Conservation (phyloP, 345 rosid genomes). For the Brassica rapa region DNA sequence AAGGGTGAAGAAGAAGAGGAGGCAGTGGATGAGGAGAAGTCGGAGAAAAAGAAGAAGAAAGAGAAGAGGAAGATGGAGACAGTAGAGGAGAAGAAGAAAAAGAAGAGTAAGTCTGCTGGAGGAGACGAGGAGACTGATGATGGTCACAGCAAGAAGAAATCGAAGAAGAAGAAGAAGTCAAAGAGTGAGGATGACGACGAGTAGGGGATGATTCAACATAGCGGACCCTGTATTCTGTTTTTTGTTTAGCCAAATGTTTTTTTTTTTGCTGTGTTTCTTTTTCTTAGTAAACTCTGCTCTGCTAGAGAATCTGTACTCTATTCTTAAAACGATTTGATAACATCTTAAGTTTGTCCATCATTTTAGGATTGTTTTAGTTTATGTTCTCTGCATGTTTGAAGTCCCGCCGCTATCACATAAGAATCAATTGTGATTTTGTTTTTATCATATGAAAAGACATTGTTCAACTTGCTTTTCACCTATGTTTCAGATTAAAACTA, state of each 20-base stretch:
- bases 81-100: slow-evolving; percentile 33
- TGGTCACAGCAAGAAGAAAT: slow-evolving; percentile 36
- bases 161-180: slow-evolving; percentile 41
- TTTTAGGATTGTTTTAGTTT: background rate
- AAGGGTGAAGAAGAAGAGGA: slow-evolving; percentile 31
- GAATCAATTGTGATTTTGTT: background rate
- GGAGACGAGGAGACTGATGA: slow-evolving; percentile 33
- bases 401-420: background rate
- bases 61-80: slow-evolving; percentile 37
- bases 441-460: background rate
- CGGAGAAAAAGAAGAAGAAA: slow-evolving; percentile 40
- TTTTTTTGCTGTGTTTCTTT: slow-evolving; percentile 1
- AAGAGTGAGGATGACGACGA: slow-evolving; percentile 34
- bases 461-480: background rate
- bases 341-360: slow-evolving; percentile 1
- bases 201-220: slow-evolving; percentile 29
- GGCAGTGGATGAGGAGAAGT: slow-evolving; percentile 24
- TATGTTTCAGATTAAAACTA: background rate
- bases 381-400: too few species aligned
- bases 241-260: slow-evolving; percentile 8
- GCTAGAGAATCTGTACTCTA: slow-evolving; percentile 5
- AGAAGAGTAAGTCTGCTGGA: slow-evolving; percentile 38
- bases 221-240: slow-evolving; percentile 20
- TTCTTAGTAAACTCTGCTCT: background rate
- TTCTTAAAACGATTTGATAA: slow-evolving; percentile 10